Conservation (phyloP, 2,329 filamentous ascomycete genomes). For the Neoascochyta sp. region DNA sequence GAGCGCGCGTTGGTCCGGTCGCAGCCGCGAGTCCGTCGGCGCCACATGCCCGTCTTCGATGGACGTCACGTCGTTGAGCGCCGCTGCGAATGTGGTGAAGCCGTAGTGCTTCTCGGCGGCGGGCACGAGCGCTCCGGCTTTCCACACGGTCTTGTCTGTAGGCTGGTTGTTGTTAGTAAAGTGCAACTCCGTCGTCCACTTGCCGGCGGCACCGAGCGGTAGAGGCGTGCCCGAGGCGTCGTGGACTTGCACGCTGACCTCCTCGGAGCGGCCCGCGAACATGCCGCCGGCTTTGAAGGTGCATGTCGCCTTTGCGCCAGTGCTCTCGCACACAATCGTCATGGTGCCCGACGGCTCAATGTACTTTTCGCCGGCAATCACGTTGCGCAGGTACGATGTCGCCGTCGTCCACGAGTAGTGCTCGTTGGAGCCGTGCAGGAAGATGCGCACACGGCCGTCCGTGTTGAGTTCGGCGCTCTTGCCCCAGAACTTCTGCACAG, state of each 20-base stretch:
- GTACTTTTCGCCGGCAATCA: slow-evolving; percentile 97
- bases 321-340: slow-evolving; percentile 78
- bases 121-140: slow-evolving; percentile 70
- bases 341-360: slow-evolving; percentile 91
- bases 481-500: slow-evolving; percentile 97
- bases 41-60: slow-evolving; percentile 73
- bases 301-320: slow-evolving; percentile 75
- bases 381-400: slow-evolving; percentile 88
- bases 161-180: slow-evolving; percentile 60
- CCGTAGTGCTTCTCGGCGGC: slow-evolving; percentile 80
- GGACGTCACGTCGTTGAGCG: slow-evolving; percentile 80
- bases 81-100: slow-evolving; percentile 79
- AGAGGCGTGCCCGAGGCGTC: slow-evolving; percentile 63
- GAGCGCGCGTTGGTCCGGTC: slow-evolving; percentile 82
- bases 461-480: slow-evolving; percentile 94
- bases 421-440: slow-evolving; percentile 72
- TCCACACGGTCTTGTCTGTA: slow-evolving; percentile 71
- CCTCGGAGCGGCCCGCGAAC: slow-evolving; percentile 92
- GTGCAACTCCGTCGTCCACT: slow-evolving; percentile 75
- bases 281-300: slow-evolving; percentile 95
- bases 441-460: slow-evolving; percentile 78
- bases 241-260: slow-evolving; percentile 73
- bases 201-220: slow-evolving; percentile 68
- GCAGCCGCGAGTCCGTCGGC: slow-evolving; percentile 74
- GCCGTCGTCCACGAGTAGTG: slow-evolving; percentile 84